Conservation (phyloP, 2,329 filamentous ascomycete genomes). For the Colletotrichum eleusines region DNA sequence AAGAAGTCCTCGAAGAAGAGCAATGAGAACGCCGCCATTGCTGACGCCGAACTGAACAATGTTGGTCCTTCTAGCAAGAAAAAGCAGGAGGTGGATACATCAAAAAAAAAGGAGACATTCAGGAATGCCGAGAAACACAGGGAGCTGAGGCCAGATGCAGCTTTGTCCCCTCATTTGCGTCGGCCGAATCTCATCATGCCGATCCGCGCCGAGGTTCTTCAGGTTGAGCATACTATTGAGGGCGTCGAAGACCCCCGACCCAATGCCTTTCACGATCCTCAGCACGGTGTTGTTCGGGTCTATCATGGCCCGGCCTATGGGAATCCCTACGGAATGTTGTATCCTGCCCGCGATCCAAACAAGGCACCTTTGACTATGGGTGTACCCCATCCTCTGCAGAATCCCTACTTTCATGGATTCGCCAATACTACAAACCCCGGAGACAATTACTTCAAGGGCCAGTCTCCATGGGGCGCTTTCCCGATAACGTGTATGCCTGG, state of each 20-base stretch:
- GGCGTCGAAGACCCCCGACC: constrained; percentile 64
- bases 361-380: constrained; percentile 55
- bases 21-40: constrained; percentile 7
- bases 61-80: constrained; percentile 26
- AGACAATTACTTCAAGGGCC: constrained; percentile 28
- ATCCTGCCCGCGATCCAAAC: constrained; percentile 55
- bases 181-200: constrained; percentile 62
- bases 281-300: constrained; percentile 64
- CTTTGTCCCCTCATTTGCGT: constrained; percentile 49
- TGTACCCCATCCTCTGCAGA: constrained; percentile 57
- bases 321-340: constrained; percentile 60
- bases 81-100: constrained; percentile 4
- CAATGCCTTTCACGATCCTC: constrained; percentile 70
- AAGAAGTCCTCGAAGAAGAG: constrained; percentile 38
- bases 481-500: constrained; percentile 29
- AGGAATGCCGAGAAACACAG: constrained; percentile 40
- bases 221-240: constrained; percentile 69
- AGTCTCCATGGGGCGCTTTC: constrained; percentile 35
- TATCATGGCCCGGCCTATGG: constrained; percentile 70
- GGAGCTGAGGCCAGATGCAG: constrained; percentile 44
- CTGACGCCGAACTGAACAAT: constrained; percentile 16
- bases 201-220: constrained; percentile 61
- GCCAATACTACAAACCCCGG: constrained; percentile 43
- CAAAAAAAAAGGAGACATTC: constrained; percentile 30
- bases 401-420: constrained; percentile 59